Percentiles rank a stretch among this genome's conserved stretches.
Conservation (phyloP, 2,329 filamentous ascomycete genomes). For the Ceratocystis huliohia region DNA sequence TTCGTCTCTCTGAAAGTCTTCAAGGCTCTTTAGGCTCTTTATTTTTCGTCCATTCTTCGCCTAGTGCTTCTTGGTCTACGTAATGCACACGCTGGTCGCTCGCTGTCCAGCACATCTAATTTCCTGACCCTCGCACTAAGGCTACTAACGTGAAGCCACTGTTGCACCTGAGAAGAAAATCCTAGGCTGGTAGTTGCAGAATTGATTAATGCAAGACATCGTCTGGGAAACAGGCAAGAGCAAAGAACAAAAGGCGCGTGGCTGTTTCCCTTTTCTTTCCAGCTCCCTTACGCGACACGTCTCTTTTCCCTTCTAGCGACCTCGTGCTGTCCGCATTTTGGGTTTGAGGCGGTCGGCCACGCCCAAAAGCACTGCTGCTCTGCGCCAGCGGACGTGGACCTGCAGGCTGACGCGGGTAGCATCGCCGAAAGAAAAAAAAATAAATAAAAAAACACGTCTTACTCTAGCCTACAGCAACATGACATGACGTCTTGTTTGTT, state of each 20-base stretch:
- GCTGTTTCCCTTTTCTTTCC: neutral
- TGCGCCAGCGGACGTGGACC: too few relatives aligned
- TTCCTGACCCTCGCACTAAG: neutral
- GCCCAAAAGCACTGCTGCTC: neutral
- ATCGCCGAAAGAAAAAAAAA: neutral
- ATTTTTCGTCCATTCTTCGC: neutral
- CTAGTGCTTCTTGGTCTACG: neutral
- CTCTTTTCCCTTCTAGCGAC: neutral
- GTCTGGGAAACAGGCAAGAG: neutral
- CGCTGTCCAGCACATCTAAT: neutral
- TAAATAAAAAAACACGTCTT: neutral
- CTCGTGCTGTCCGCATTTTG: neutral
- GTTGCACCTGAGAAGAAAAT: neutral
- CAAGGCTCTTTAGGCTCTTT: neutral
- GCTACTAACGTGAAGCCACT: neutral
- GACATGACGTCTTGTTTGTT: neutral
- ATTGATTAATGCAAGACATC: neutral
- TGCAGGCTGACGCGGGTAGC: too few relatives aligned
- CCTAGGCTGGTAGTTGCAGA: neutral
- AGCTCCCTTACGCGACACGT: neutral
- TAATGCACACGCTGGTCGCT: neutral
- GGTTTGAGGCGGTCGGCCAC: neutral
- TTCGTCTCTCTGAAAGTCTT: neutral
- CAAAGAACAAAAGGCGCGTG: neutral
- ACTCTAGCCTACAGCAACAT: neutral